phyloP scores from a whole-genome alignment of 441 rosid species.

The Erodium texanum region DNA sequence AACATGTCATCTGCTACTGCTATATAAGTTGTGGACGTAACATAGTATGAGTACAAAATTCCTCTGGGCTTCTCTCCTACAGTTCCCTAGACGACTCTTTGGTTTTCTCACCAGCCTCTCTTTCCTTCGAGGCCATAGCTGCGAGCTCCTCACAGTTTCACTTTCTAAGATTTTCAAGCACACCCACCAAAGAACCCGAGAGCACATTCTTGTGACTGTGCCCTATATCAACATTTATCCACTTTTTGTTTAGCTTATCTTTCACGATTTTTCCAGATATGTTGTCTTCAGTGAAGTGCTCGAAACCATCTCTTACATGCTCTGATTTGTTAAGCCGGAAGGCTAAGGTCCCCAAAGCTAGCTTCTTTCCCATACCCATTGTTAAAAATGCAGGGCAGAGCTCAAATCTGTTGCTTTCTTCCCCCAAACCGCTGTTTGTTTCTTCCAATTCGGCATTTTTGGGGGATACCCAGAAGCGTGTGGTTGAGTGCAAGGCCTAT shows the following conservation, averaged over 20 bases:
- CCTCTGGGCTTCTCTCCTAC: not conserved
- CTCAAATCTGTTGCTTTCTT: conserved; percentile 16
- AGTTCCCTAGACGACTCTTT: not conserved
- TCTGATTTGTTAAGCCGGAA: conserved; percentile 19
- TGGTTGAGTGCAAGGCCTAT: conserved; percentile 41
- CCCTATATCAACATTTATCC: not conserved
- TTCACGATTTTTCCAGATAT: conserved; percentile 13
- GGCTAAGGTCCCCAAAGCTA: conserved; percentile 18
- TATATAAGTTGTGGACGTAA: not conserved
- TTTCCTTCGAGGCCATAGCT: not conserved
- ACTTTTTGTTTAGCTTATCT: not conserved
- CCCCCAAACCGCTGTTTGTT: conserved; percentile 43
- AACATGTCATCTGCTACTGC: not conserved
- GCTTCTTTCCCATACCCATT: conserved; percentile 30
- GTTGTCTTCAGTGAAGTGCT: conserved; percentile 39
- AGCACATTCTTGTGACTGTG: not conserved
- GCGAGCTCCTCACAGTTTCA: not conserved
- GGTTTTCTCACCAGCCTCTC: not conserved
- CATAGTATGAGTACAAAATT: not conserved
- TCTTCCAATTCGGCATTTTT: conserved; percentile 27
- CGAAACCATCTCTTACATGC: conserved; percentile 26
- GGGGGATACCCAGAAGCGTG: conserved; percentile 20
- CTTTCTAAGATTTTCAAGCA: not conserved
- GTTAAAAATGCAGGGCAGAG: conserved; percentile 24
- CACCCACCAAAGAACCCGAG: not conserved